Evolutionary conservation across 164 flowering plant species (phyloP).

Genomic region (Chimonanthus praecox): DNA sequence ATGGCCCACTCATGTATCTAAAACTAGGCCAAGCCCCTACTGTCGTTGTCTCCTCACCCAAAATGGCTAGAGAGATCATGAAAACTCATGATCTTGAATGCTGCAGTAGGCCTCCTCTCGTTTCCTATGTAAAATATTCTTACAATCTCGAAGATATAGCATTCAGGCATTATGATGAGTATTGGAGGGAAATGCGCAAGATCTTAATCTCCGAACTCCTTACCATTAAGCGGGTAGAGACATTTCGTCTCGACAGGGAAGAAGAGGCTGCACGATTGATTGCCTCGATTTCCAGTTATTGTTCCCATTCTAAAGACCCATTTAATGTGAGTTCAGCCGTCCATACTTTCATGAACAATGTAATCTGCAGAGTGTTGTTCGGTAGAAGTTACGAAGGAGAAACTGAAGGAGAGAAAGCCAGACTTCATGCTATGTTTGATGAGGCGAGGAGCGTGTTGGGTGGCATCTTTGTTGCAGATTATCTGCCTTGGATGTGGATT

Average conservation of each 20-base stretch:
- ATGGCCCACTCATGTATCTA: slow-evolving; percentile 7
- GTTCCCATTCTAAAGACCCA: neutral
- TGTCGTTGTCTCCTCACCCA: neutral
- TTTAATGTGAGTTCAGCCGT: slow-evolving; percentile 19
- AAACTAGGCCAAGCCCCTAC: neutral
- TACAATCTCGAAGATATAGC: neutral
- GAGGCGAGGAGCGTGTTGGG: slow-evolving; percentile 16
- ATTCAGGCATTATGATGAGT: neutral
- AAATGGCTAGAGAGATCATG: neutral
- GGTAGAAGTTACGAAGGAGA: slow-evolving; percentile 17
- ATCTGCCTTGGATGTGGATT: slow-evolving; percentile 34
- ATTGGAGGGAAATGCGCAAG: neutral
- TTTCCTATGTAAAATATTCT: neutral
- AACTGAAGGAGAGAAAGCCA: neutral
- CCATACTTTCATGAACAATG: slow-evolving; percentile 6
- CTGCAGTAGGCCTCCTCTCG: neutral
- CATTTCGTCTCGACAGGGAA: neutral
- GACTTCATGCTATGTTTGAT: neutral
- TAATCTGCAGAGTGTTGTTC: slow-evolving; percentile 24
- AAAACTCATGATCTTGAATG: slow-evolving; percentile 1
- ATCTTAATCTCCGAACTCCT: neutral
- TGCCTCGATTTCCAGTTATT: neutral
- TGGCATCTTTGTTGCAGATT: slow-evolving; percentile 26
- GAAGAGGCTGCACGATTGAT: neutral
- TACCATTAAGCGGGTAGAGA: neutral